Conservation (phyloP, 1,284 basidiomycete genomes). For the Naganishia sp. region DNA sequence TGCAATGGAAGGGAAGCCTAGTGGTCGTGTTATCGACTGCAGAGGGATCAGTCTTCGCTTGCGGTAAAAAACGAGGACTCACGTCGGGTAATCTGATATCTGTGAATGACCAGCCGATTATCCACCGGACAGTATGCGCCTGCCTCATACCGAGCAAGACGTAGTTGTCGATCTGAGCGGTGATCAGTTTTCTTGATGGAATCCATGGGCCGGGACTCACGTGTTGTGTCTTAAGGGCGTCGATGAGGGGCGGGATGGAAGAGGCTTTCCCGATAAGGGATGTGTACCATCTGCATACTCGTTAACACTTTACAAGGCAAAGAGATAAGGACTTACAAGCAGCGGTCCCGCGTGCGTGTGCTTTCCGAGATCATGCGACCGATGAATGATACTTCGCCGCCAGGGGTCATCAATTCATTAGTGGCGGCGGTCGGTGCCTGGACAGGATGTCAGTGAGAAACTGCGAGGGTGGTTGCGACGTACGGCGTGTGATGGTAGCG, state of each 20-base stretch:
- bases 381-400: conserved; percentile 83
- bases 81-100: conserved; percentile 66
- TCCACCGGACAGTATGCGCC: conserved; percentile 85
- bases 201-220: conserved; percentile 54
- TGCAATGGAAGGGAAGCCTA: conserved; percentile 56
- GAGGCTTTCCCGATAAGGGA: conserved; percentile 85
- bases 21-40: conserved; percentile 55
- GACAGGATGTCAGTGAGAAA: conserved; percentile 9
- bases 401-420: conserved; percentile 80
- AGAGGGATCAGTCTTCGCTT: not conserved
- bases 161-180: conserved; percentile 75
- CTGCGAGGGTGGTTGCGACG: conserved; percentile 35
- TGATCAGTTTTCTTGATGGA: not conserved
- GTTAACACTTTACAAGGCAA: not conserved
- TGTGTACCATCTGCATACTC: conserved; percentile 74
- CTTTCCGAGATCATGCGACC: conserved; percentile 76
- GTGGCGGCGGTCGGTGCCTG: conserved; percentile 79
- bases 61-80: not conserved
- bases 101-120: conserved; percentile 77
- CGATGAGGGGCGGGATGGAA: conserved; percentile 67
- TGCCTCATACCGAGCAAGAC: conserved; percentile 78
- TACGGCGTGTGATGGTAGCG: conserved; percentile 66
- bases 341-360: conserved; percentile 57
- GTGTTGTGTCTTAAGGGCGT: conserved; percentile 58
- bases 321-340: conserved; percentile 35